These are phyloP conservation scores for Monilinia laxa DNA, from an alignment of 2,329 filamentous ascomycete genomes.

Conservation along the genomic window DNA sequence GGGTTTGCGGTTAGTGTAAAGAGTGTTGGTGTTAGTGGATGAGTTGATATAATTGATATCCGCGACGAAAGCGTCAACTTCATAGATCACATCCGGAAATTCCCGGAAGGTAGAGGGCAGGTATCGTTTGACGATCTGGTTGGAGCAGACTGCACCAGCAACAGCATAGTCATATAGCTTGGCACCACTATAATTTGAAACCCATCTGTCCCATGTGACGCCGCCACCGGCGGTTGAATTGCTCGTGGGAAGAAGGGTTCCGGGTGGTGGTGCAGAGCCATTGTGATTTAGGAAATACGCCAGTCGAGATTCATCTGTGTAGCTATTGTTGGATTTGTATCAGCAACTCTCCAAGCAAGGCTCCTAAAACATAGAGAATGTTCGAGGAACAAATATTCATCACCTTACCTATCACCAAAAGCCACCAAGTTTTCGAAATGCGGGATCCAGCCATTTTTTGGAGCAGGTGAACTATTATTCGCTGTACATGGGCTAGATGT, in stretches of 20 bases:
- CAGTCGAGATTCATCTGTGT: constrained; percentile 70
- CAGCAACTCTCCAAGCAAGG: background rate
- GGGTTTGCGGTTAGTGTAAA: constrained; percentile 48
- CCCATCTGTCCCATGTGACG: constrained; percentile 67
- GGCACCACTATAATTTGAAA: constrained; percentile 57
- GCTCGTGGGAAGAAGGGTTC: constrained; percentile 48
- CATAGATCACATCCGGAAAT: constrained; percentile 64
- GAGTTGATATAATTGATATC: constrained; percentile 45
- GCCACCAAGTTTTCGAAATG: constrained; percentile 63
- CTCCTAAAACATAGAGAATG: too few species aligned
- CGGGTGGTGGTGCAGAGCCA: constrained; percentile 61
- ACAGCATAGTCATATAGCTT: constrained; percentile 70
- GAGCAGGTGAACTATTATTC: background rate
- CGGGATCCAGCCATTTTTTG: constrained; percentile 37
- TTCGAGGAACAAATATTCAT: constrained; percentile 21
- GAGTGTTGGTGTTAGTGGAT: constrained; percentile 39
- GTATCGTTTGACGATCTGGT: constrained; percentile 60
- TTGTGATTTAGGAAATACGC: constrained; percentile 60
- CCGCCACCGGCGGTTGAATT: constrained; percentile 63
- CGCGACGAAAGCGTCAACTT: constrained; percentile 56
- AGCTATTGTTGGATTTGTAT: constrained; percentile 43
- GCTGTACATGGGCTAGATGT: background rate
- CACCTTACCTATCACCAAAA: constrained; percentile 67
- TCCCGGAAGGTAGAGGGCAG: constrained; percentile 50
- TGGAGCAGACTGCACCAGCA: constrained; percentile 69